These are phyloP conservation scores for Hanseniaspora taiwanica DNA, from an alignment of 805 yeast species.

Conservation along the genomic window DNA sequence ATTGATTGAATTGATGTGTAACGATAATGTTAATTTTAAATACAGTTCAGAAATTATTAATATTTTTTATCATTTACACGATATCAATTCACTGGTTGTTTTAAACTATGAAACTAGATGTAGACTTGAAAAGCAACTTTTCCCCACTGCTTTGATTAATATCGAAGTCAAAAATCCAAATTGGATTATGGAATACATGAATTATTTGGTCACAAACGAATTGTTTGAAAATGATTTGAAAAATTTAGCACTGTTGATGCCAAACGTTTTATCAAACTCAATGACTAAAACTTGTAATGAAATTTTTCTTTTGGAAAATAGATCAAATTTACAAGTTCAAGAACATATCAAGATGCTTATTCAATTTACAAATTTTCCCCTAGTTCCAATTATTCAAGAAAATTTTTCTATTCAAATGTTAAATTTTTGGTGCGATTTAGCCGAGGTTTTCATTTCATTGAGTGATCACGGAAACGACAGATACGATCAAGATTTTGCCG, in stretches of 20 bases:
- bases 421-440: slow-evolving; percentile 57
- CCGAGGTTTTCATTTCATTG: slow-evolving; percentile 36
- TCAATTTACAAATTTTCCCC: slow-evolving; percentile 42
- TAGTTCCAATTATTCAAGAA: slow-evolving; percentile 48
- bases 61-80: slow-evolving; percentile 13
- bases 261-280: slow-evolving; percentile 21
- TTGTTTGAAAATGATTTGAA: slow-evolving; percentile 18
- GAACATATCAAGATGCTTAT: slow-evolving; percentile 36
- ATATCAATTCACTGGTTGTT: slow-evolving; percentile 9
- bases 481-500: slow-evolving; percentile 21
- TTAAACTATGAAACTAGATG: slow-evolving; percentile 20
- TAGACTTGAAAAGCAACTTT: slow-evolving; percentile 18
- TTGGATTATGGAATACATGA: slow-evolving; percentile 24
- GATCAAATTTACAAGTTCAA: slow-evolving; percentile 10
- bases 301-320: slow-evolving; percentile 11
- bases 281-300: slow-evolving; percentile 22
- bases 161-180: slow-evolving; percentile 9
- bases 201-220: slow-evolving; percentile 20
- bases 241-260: slow-evolving; percentile 21
- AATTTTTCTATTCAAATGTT: slow-evolving; percentile 39
- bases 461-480: slow-evolving; percentile 13
- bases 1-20: slow-evolving; percentile 18
- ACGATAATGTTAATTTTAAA: slow-evolving; percentile 14
- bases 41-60: slow-evolving; percentile 16
- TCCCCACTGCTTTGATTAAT: slow-evolving; percentile 17